Conservation (phyloP, 2,329 filamentous ascomycete genomes). For the Diaporthe helianthi region DNA sequence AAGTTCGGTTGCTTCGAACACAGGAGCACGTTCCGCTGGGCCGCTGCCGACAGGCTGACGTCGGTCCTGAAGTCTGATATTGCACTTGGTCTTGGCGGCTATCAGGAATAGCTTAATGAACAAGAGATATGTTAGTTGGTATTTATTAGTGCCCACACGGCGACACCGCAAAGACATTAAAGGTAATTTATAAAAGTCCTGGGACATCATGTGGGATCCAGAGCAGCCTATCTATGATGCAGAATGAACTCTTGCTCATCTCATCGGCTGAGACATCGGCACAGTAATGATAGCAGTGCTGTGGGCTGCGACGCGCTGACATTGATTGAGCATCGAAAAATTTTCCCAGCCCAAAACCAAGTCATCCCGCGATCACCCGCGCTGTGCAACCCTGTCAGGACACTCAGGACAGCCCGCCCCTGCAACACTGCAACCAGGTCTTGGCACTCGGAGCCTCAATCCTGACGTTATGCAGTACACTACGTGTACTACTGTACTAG, state of each 20-base stretch:
- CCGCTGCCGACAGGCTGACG: not conserved
- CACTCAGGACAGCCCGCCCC: slow-evolving; percentile 1
- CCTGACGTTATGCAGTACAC: slow-evolving; percentile 25
- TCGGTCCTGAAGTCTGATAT: not conserved
- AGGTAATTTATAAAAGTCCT: not conserved
- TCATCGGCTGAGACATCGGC: not conserved
- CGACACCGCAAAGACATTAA: not conserved
- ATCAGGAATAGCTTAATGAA: not conserved
- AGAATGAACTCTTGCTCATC: not conserved
- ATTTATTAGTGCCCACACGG: not conserved
- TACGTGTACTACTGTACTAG: too few species aligned
- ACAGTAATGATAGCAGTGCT: not conserved
- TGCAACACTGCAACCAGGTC: slow-evolving; percentile 3
- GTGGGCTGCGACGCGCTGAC: not conserved
- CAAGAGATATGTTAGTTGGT: slow-evolving; percentile 1
- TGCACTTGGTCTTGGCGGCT: not conserved
- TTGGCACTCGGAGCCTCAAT: slow-evolving; percentile 29
- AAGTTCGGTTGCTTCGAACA: not conserved
- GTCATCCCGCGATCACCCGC: slow-evolving; percentile 31
- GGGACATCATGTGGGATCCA: not conserved
- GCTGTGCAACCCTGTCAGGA: slow-evolving; percentile 2
- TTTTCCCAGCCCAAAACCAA: slow-evolving; percentile 25
- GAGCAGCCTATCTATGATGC: not conserved
- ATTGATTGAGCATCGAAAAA: slow-evolving; percentile 9
- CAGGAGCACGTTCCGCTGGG: not conserved